Percentiles rank a stretch among this genome's conserved stretches.
Evolutionary conservation across 2,329 filamentous ascomycete genomes (phyloP).

Genomic region (Beauveria sp.): DNA sequence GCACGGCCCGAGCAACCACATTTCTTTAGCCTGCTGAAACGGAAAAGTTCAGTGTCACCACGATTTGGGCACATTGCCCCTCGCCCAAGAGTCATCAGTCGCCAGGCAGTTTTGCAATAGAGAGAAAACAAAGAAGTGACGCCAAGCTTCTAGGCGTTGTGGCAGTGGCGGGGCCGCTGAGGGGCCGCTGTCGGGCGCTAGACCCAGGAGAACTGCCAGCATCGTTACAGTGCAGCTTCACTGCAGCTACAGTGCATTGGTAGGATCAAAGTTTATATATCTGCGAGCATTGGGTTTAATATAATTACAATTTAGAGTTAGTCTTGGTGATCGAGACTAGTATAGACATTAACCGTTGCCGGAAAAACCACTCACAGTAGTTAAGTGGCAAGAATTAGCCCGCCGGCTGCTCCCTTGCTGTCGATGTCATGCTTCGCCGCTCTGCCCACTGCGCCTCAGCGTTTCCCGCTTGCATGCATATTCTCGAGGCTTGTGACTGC

Average conservation of each 20-base stretch:
- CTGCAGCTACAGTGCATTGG: background rate
- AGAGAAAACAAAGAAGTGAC: background rate
- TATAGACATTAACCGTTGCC: background rate
- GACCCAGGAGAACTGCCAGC: background rate
- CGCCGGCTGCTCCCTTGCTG: slow-evolving; percentile 7
- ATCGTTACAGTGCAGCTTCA: background rate
- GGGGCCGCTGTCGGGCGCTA: background rate
- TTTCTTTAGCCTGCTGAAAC: no score
- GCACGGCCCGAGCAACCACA: no score
- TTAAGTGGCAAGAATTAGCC: background rate
- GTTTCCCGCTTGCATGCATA: slow-evolving; percentile 1
- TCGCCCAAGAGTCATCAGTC: no score
- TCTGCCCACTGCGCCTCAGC: slow-evolving; percentile 3
- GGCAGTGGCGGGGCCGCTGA: slow-evolving; percentile 11
- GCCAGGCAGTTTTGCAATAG: background rate
- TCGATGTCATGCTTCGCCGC: slow-evolving; percentile 7
- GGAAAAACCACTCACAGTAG: background rate
- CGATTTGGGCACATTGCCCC: background rate
- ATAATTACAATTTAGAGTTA: no score
- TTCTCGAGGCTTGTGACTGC: background rate
- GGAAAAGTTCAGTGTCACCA: no score
- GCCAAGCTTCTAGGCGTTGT: slow-evolving; percentile 9
- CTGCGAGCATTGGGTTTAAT: background rate
- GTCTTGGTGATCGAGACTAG: background rate
- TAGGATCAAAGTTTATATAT: no score